A percentile compares a stretch with the other conserved stretches of the same genome.
Evolutionary conservation across 768 basidiomycete genomes (phyloP).

Genomic region (Terana coerulea): DNA sequence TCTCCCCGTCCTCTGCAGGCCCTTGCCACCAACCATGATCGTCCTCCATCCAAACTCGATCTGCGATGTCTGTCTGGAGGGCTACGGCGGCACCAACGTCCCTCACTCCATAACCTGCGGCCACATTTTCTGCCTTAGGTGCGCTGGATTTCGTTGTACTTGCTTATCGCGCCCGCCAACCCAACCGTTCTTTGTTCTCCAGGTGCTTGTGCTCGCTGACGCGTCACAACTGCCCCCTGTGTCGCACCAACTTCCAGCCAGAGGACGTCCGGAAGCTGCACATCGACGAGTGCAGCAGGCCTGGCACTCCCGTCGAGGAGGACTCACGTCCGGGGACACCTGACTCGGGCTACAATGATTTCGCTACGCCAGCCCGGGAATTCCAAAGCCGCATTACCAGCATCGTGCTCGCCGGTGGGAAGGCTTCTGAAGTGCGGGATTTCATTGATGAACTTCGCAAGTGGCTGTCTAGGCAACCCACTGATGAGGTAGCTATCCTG

Average conservation of each 20-base stretch:
- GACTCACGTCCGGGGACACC: conserved; percentile 2
- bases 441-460: conserved; percentile 19
- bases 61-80: conserved; percentile 76
- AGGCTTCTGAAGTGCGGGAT: conserved; percentile 15
- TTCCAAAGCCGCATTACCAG: conserved; percentile 51
- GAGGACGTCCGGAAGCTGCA: conserved; percentile 52
- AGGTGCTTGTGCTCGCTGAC: conserved; percentile 56
- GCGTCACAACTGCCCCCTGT: conserved; percentile 56
- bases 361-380: conserved; percentile 39
- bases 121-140: conserved; percentile 55
- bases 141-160: conserved; percentile 1
- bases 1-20: conserved; percentile 21
- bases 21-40: conserved; percentile 51
- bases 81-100: conserved; percentile 48
- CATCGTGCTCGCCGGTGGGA: conserved; percentile 52
- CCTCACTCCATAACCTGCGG: conserved; percentile 70
- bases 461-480: conserved; percentile 21
- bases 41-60: conserved; percentile 58
- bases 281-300: conserved; percentile 45
- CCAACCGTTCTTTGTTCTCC: conserved; percentile 2
- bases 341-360: conserved; percentile 18
- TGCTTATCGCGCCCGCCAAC: conserved; percentile 1
- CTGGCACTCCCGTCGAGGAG: conserved; percentile 14
- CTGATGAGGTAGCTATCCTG: conserved; percentile 16
- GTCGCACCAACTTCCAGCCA: conserved; percentile 49